phyloP scores from a whole-genome alignment of 257 asterid genomes.

The Thymus mandschuricus region DNA sequence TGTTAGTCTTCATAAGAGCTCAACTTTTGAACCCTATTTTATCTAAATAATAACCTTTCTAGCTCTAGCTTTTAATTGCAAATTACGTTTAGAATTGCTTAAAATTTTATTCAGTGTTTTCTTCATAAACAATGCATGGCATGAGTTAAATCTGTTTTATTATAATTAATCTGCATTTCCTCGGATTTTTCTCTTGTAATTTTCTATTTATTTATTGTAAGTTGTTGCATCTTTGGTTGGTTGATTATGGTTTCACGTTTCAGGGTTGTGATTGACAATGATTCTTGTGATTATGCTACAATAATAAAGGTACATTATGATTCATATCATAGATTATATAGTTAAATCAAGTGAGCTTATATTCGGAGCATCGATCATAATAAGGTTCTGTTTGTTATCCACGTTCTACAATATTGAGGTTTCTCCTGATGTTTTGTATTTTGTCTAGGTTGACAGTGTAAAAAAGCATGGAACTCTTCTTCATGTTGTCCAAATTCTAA shows the following conservation, averaged over 20 bases:
- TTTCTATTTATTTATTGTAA: not conserved
- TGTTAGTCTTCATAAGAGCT: not conserved
- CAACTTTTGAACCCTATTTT: not conserved
- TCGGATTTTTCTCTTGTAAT: not conserved
- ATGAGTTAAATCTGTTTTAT: not conserved
- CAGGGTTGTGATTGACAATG: constrained; percentile 79
- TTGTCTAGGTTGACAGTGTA: constrained; percentile 67
- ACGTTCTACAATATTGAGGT: not conserved
- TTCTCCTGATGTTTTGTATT: not conserved
- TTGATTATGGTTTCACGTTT: constrained; percentile 25
- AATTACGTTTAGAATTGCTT: not conserved
- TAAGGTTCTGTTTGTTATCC: constrained; percentile 5
- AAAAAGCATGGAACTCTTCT: constrained; percentile 77
- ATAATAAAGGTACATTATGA: constrained; percentile 53
- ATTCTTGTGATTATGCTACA: constrained; percentile 65
- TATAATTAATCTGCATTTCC: not conserved
- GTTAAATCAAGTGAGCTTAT: constrained; percentile 6
- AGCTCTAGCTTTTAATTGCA: not conserved
- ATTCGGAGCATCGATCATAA: not conserved
- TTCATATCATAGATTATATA: not conserved
- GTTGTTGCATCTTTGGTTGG: not conserved
- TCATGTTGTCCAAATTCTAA: constrained; percentile 74
- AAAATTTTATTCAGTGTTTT: not conserved
- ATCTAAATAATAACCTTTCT: not conserved
- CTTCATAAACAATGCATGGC: not conserved